These are phyloP conservation scores for Globisporangium yorkense DNA, from an alignment of 352 stramenopile genomes.

Conservation along the genomic window DNA sequence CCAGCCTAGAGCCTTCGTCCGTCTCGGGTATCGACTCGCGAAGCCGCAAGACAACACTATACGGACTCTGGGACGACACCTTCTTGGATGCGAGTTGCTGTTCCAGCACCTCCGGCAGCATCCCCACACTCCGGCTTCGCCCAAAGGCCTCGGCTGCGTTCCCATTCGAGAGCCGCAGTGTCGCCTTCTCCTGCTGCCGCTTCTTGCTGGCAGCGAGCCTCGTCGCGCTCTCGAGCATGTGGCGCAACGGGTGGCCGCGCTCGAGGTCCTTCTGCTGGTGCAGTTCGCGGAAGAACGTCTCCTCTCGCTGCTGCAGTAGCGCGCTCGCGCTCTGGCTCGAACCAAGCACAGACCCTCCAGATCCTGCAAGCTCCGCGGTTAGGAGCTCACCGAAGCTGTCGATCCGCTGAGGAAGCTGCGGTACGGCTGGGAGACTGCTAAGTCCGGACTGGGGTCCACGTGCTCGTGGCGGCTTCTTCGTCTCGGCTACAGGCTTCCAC, in stretches of 20 bases:
- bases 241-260: conserved; percentile 50
- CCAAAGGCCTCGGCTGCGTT: conserved; percentile 15
- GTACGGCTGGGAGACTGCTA: conserved; percentile 32
- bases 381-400: conserved; percentile 44
- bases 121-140: conserved; percentile 31
- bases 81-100: conserved; percentile 24
- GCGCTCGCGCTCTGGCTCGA: background rate
- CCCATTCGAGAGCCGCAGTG: conserved; percentile 15
- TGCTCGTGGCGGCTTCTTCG: background rate
- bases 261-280: conserved; percentile 47
- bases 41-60: conserved; percentile 46
- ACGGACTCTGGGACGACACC: conserved; percentile 38
- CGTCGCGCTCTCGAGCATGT: conserved; percentile 65
- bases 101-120: conserved; percentile 34
- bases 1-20: background rate
- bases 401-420: conserved; percentile 53
- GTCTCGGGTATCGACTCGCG: conserved; percentile 4
- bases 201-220: conserved; percentile 27
- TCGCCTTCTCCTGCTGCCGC: conserved; percentile 36
- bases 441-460: conserved; percentile 20
- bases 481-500: conserved; percentile 47
- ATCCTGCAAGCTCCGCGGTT: conserved; percentile 3
- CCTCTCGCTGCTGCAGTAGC: conserved; percentile 33
- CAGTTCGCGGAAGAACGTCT: conserved; percentile 67
- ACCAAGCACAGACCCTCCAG: background rate